Evolutionary conservation across 352 stramenopile genomes (phyloP), one percentile per base, ranked within the genome.

Genomic region (Phytophthora tentaculata): DNA sequence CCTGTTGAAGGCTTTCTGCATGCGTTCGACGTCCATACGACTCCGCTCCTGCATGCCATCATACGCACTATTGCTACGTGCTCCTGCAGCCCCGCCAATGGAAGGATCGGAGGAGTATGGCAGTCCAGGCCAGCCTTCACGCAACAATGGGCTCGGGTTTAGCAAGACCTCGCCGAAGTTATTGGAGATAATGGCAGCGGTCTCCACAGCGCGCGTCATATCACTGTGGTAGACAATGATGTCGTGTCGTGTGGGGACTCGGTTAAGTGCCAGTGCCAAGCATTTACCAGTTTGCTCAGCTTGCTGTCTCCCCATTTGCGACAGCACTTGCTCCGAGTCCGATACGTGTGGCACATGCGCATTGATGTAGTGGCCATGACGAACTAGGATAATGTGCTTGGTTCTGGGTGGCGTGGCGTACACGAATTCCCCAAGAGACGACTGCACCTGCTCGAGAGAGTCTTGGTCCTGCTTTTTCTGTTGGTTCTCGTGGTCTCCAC

Each of bases 321-420:
- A 94, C 0, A 95, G 75, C 24, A 95, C 82, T 77, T 94, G 86
- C 49, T 93, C 62, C 20, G 74, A 70, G 28, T 94, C 87, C 1
- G 69, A 76, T 2, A 80, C 77, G 29, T 86, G 68, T 29, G 79
- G 85, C 29, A 77, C 69, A 51, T 94, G 81, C 1, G 87, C 87
- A 63, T 94, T 93, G 20, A 94, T 79, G 62, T 95, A 95, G 53
- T 95, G 87, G 12, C 87, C 87, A 53, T 95, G 87, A 28, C 87
- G 87, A 10, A 94, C 69, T 20, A 95, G 58, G 35, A 95, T 82
- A 28, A 95, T 77, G 65, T 95, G 84, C 19, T 87, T 88, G 29
- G 78, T 90, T 52, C 82, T 80, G 19, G 86, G 81, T 23, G 77
- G 77, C 20, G 79, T 75, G 1, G 83, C 67, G 57, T 81, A 89